Percentiles rank a stretch among this genome's conserved stretches.
These are phyloP conservation scores for Skeletonema marinoi DNA, from an alignment of 108 stramenopile species.

Conservation along the genomic window DNA sequence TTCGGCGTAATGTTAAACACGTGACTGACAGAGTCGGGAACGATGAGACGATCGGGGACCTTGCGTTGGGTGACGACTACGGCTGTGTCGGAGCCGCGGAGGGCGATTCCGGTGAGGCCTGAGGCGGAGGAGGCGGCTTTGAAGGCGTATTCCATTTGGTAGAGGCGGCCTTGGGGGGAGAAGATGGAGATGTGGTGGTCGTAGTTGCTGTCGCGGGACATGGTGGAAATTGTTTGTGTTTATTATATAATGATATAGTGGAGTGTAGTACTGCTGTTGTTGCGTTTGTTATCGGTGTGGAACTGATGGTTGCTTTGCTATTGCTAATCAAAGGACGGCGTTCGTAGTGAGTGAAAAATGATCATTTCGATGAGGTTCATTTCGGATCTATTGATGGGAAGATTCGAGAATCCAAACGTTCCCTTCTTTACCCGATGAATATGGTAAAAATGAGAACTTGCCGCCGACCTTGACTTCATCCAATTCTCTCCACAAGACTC, in stretches of 20 bases:
- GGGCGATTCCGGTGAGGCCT: slow-evolving; percentile 94
- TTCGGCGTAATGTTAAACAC: slow-evolving; percentile 88
- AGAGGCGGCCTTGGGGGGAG: slow-evolving; percentile 97
- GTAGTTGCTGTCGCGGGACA: slow-evolving; percentile 77
- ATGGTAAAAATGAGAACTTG: neutral
- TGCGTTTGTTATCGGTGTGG: neutral
- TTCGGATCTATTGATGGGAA: neutral
- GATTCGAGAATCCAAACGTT: neutral
- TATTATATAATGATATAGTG: neutral
- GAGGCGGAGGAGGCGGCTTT: slow-evolving; percentile 90
- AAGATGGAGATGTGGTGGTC: slow-evolving; percentile 98
- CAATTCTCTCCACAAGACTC: neutral
- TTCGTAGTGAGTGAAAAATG: too few relatives aligned
- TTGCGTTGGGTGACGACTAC: slow-evolving; percentile 98
- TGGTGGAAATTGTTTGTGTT: neutral
- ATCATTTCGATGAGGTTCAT: neutral
- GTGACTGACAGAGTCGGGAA: slow-evolving; percentile 88
- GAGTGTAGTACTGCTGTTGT: neutral
- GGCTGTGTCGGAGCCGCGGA: slow-evolving; percentile 87
- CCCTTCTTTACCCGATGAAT: too few relatives aligned
- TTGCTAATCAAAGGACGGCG: neutral
- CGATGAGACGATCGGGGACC: slow-evolving; percentile 95
- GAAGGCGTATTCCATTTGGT: slow-evolving; percentile 99
- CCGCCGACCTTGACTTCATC: neutral
- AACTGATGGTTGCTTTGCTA: neutral